Evolutionary conservation across 1,139 yeast species (phyloP), one percentile per base, ranked within the genome.

Genomic region (Suhomyces kunorum): DNA sequence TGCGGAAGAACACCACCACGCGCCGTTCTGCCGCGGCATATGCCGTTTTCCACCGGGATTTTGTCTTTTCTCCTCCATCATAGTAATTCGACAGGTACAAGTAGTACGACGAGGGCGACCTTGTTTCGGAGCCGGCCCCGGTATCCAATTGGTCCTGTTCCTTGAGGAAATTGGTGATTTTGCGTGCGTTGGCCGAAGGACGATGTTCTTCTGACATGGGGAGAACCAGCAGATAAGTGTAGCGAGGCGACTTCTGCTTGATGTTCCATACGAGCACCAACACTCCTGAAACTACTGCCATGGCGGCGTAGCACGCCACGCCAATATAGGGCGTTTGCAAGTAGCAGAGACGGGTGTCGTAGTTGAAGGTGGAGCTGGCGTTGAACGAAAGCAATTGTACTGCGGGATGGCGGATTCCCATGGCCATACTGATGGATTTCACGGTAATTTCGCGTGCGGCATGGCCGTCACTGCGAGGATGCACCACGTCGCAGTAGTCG

Each of bases 371-470:
- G 2, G 56, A 49, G 18, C 39, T 37, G 9, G 56, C 54, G 20
- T 53, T 54, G 48, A 67, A 63, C 0, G 78, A 57, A 7, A 78
- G 54, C 30, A 78, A 49, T 50, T 78, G 80, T 3, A 78, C 79
- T 0, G 80, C 83, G 0, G 83, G 83, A 32, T 60, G 59, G 38
- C 59, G 54, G 24, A 76, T 74, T 1, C 83, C 82, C 82, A 77
- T 78, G 18, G 83, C 82, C 80, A 78, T 74, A 32, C 80, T 73
- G 8, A 78, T 71, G 17, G 81, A 74, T 50, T 78, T 78, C 24
- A 78, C 80, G 20, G 80, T 76, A 42, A 77, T 61, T 49, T 76
- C 81, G 23, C 74, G 54, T 2, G 53, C 31, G 2, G 33, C 11
- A 2, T 54, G 46, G 8, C 41, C 46, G 2, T 24, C 39, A 4